phyloP scores from a whole-genome alignment of 208 protist genomes.

The Endotrypanum monterogeii region DNA sequence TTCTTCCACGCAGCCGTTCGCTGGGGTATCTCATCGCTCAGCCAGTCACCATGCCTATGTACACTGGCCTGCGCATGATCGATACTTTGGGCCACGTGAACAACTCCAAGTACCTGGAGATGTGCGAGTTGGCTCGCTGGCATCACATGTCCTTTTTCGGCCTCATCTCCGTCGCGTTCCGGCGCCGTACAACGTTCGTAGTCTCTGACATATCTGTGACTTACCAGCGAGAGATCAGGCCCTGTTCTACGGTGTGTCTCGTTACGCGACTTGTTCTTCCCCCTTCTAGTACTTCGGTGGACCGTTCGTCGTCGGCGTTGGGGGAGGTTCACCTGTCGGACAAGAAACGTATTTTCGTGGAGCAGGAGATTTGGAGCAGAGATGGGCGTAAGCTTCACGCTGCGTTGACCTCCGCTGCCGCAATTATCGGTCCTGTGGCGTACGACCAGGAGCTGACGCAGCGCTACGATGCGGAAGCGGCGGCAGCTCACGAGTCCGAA shows the following conservation, averaged over 20 bases:
- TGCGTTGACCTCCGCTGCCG: constrained; percentile 14
- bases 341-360: constrained; percentile 35
- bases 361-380: constrained; percentile 54
- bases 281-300: neutral
- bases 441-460: constrained; percentile 28
- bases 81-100: constrained; percentile 66
- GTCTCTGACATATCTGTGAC: constrained; percentile 49
- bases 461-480: constrained; percentile 18
- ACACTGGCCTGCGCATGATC: constrained; percentile 59
- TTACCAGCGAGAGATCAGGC: constrained; percentile 51
- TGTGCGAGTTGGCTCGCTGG: constrained; percentile 65
- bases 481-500: neutral
- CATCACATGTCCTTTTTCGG: constrained; percentile 37
- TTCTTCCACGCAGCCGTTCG: constrained; percentile 7
- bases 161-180: neutral
- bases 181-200: constrained; percentile 32
- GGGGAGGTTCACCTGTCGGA: neutral
- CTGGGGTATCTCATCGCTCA: constrained; percentile 22
- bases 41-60: constrained; percentile 21
- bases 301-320: neutral
- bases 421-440: constrained; percentile 23
- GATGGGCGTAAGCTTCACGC: constrained; percentile 53
- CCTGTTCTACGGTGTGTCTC: constrained; percentile 27
- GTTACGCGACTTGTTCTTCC: constrained; percentile 22
- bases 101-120: constrained; percentile 73